Evolutionary conservation across 2,329 filamentous ascomycete genomes (phyloP).

Genomic region (Pseudogymnoascus sp.): DNA sequence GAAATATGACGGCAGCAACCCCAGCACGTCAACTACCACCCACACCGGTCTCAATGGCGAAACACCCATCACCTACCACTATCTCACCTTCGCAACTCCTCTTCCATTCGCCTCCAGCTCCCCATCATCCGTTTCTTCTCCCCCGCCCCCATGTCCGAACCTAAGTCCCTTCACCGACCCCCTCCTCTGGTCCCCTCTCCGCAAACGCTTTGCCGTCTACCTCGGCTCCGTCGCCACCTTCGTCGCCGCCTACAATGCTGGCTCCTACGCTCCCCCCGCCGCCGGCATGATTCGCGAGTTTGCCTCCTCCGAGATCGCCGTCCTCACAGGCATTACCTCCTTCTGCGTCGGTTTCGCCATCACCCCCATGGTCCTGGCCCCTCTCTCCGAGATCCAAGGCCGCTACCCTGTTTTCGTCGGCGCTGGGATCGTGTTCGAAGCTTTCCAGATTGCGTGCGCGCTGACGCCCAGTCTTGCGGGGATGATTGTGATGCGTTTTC

Average conservation of each 20-base stretch:
- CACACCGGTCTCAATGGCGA: background rate
- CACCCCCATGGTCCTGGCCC: conserved; percentile 82
- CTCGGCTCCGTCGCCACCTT: conserved; percentile 72
- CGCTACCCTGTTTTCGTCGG: conserved; percentile 74
- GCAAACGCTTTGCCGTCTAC: conserved; percentile 65
- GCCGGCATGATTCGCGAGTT: conserved; percentile 61
- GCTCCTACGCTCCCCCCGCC: conserved; percentile 68
- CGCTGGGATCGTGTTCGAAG: conserved; percentile 65
- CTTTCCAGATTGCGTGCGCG: conserved; percentile 67
- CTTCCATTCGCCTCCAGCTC: conserved; percentile 24
- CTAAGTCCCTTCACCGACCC: conserved; percentile 64
- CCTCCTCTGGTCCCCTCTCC: conserved; percentile 62
- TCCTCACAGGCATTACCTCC: conserved; percentile 69
- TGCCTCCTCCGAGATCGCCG: conserved; percentile 56
- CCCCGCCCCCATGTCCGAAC: conserved; percentile 53
- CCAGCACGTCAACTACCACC: background rate
- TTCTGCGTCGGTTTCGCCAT: conserved; percentile 78
- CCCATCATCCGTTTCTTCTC: conserved; percentile 12
- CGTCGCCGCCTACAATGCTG: conserved; percentile 74
- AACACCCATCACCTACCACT: conserved; percentile 28
- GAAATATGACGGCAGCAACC: background rate
- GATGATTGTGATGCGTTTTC: conserved; percentile 69
- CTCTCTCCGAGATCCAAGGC: conserved; percentile 83
- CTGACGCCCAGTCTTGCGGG: conserved; percentile 63
- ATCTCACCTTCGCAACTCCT: conserved; percentile 28